Evolutionary conservation across 73 alveolate species (phyloP), one percentile per base, ranked within the genome.

Genomic region (Tetrahymena borealis): DNA sequence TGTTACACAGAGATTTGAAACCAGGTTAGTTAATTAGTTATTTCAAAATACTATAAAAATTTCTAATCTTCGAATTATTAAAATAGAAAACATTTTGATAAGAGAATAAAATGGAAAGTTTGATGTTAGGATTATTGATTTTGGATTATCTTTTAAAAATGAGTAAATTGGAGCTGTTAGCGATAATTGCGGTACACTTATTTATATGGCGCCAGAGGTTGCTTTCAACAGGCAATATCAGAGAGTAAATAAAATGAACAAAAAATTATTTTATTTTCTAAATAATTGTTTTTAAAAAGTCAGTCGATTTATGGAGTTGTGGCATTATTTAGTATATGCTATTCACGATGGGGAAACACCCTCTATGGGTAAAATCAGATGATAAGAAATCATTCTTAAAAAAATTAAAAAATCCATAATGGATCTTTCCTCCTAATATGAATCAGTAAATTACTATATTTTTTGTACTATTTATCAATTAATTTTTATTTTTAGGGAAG

Each of bases 261-360:
- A 28, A 18, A 28, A 32, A 0, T 60, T 18, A 4, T 60, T 15
- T 24, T 24, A 60, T 60, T 20, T 9, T 60, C 28, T 60, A 15
- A 39, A 39, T 12, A 39, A 39, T n/a, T 18, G 6, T 1, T 7
- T n/a, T n/a, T 60, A 24, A 7, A 0, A 18, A 60, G 85, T 60
- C 94, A 15, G 94, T 91, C 12, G 94, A 91, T 43, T 9, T 91
- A 3, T 91, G 94, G 94, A 91, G 95, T 36, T 40, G 94, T 43
- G 94, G 94, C 2, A 91, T 91, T 90, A 40, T 91, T 33, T 33
- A 41, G 15, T 91, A 40, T 77, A 32, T 33, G 39, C 94, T 91
- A 16, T 40, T 91, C 20, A 91, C 94, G 28, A 33, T 32, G 39
- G 39, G 78, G 7, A 91, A 91, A 20, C 94, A 91, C 20, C 77